A percentile compares a stretch with the other conserved stretches of the same genome.
Conservation (phyloP, 495 filamentous ascomycete genomes). For the Podospora australis region DNA sequence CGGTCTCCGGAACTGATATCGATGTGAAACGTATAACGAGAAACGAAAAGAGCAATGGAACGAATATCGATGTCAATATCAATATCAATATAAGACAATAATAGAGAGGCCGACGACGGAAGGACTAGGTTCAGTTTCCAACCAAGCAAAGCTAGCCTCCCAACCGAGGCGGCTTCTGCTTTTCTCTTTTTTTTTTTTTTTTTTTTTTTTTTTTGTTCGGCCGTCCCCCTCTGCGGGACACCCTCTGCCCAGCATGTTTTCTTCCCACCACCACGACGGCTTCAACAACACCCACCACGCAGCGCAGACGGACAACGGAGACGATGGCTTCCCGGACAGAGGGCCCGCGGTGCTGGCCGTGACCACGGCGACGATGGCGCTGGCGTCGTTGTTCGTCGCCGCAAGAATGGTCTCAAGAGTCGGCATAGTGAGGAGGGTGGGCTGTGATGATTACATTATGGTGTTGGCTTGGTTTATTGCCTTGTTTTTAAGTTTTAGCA, state of each 20-base stretch:
- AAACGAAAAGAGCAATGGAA: too few relatives aligned
- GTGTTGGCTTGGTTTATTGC: conserved; percentile 77
- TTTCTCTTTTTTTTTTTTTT: neutral
- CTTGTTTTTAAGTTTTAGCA: conserved; percentile 67
- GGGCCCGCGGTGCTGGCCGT: conserved; percentile 66
- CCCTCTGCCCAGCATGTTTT: neutral
- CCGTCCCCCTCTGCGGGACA: neutral
- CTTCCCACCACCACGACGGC: neutral
- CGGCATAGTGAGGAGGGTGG: conserved; percentile 62
- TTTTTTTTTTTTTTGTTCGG: neutral
- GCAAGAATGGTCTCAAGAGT: conserved; percentile 66
- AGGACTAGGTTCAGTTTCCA: neutral
- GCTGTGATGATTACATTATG: conserved; percentile 79
- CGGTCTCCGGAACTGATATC: too few relatives aligned
- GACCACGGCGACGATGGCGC: conserved; percentile 59
- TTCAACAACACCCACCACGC: neutral
- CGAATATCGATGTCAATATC: too few relatives aligned
- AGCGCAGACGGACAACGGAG: neutral
- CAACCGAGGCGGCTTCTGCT: neutral
- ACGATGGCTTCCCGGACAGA: conserved; percentile 42
- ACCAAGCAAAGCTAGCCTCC: neutral
- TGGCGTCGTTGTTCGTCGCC: conserved; percentile 65
- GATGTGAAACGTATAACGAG: too few relatives aligned
- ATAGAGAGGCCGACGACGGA: neutral
- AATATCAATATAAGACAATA: neutral